phyloP scores from a whole-genome alignment of 2,329 filamentous ascomycete genomes.

The Arthrobotrys pseudoclavata region DNA sequence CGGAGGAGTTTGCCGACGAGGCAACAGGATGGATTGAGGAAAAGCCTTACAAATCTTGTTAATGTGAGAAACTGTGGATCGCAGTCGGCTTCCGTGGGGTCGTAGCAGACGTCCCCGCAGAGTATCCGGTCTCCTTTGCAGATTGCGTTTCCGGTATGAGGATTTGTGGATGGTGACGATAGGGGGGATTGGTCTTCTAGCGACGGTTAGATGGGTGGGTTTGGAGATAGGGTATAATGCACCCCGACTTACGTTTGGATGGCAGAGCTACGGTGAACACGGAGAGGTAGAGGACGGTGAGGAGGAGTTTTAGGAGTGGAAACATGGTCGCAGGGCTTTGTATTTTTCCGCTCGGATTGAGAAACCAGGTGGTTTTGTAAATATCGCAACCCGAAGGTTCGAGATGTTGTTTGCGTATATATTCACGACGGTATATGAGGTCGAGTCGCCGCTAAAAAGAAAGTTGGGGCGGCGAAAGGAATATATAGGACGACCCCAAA shows the following conservation, averaged over 20 bases:
- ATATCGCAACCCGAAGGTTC: too few relatives aligned
- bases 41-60: conserved; percentile 52
- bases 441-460: neutral
- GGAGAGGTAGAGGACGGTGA: conserved; percentile 33
- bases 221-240: neutral
- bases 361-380: too few relatives aligned
- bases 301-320: conserved; percentile 1
- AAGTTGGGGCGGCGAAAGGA: neutral
- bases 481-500: neutral
- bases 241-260: neutral
- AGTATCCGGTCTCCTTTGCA: conserved; percentile 17
- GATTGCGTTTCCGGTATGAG: neutral
- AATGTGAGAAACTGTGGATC: conserved; percentile 42
- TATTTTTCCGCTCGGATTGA: too few relatives aligned
- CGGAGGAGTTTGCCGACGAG: too few relatives aligned
- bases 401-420: neutral
- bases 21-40: neutral
- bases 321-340: neutral
- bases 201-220: neutral
- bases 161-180: neutral
- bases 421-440: neutral
- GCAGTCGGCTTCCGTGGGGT: conserved; percentile 49
- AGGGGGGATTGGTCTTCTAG: neutral
- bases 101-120: conserved; percentile 46
- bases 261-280: conserved; percentile 23